These are phyloP conservation scores for Backusella macrospora DNA, from an alignment of 192 early-diverging fungal species.

Conservation along the genomic window DNA sequence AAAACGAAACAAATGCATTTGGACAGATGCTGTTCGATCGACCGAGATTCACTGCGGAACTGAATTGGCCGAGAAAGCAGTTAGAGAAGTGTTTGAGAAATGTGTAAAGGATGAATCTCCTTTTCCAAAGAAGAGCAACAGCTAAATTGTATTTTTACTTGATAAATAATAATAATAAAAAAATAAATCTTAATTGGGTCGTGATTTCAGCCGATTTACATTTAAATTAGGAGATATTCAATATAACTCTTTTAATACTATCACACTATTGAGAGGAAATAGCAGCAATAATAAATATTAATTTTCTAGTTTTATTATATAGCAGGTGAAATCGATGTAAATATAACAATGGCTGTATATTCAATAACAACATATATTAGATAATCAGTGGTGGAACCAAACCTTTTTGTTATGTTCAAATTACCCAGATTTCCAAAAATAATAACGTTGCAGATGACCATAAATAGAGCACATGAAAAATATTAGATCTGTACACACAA, in stretches of 20 bases:
- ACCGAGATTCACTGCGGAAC: constrained; percentile 32
- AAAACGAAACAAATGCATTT: constrained; percentile 29
- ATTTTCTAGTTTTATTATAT: too few relatives aligned
- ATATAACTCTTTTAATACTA: constrained; percentile 7
- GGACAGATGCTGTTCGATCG: constrained; percentile 37
- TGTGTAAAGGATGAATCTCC: constrained; percentile 39
- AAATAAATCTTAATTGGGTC: not conserved
- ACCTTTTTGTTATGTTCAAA: not conserved
- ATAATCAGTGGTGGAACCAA: not conserved
- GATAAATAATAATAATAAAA: not conserved
- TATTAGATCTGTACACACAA: not conserved
- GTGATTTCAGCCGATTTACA: constrained; percentile 1
- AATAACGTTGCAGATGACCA: not conserved
- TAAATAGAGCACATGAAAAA: not conserved
- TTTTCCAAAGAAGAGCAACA: constrained; percentile 20
- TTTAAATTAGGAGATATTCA: not conserved
- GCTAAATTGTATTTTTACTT: not conserved
- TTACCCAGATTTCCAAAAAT: not conserved
- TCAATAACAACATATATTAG: too few relatives aligned
- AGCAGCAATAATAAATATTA: not conserved
- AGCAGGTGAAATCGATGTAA: too few relatives aligned
- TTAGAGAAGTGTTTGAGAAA: constrained; percentile 36
- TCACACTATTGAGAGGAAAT: not conserved
- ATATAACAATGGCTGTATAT: too few relatives aligned
- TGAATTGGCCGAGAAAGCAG: constrained; percentile 23